Percentiles rank a stretch among this genome's conserved stretches.
These are phyloP conservation scores for Magnolia sinica DNA, from an alignment of 164 flowering plant genomes.

Conservation along the genomic window DNA sequence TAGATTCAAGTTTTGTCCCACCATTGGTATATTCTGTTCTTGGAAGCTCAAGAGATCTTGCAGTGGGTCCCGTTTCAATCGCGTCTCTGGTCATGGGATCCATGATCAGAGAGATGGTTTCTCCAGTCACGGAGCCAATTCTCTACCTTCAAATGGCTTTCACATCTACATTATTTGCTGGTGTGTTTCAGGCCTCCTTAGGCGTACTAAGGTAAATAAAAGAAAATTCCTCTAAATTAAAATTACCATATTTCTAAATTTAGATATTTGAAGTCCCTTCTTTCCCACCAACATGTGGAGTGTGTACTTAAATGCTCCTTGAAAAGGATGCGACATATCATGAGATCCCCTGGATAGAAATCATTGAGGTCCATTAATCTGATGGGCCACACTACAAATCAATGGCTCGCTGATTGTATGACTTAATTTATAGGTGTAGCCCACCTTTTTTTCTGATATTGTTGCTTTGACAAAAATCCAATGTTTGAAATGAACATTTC, in stretches of 20 bases:
- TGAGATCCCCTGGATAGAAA: neutral
- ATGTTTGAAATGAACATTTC: neutral
- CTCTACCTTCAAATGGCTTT: slow-evolving; percentile 47
- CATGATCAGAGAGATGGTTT: slow-evolving; percentile 44
- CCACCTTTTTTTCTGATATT: neutral
- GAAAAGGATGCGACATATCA: neutral
- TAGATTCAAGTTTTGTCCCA: slow-evolving; percentile 75
- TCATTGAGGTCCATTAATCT: neutral
- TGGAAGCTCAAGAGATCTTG: slow-evolving; percentile 61
- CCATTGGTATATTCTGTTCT: slow-evolving; percentile 55
- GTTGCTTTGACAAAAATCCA: neutral
- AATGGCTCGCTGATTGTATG: too few species aligned
- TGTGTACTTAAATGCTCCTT: neutral
- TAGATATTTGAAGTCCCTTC: neutral
- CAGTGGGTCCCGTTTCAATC: slow-evolving; percentile 57
- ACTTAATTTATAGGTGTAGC: too few species aligned
- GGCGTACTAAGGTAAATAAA: slow-evolving; percentile 54
- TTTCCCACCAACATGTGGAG: neutral
- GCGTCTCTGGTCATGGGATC: slow-evolving; percentile 63
- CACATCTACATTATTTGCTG: slow-evolving; percentile 61
- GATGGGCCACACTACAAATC: too few species aligned
- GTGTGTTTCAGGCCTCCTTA: slow-evolving; percentile 47
- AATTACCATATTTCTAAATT: neutral
- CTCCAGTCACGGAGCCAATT: slow-evolving; percentile 23
- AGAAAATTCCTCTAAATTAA: neutral